Conservation (phyloP, 495 filamentous ascomycete genomes). For the Talaromyces nanjingensis region DNA sequence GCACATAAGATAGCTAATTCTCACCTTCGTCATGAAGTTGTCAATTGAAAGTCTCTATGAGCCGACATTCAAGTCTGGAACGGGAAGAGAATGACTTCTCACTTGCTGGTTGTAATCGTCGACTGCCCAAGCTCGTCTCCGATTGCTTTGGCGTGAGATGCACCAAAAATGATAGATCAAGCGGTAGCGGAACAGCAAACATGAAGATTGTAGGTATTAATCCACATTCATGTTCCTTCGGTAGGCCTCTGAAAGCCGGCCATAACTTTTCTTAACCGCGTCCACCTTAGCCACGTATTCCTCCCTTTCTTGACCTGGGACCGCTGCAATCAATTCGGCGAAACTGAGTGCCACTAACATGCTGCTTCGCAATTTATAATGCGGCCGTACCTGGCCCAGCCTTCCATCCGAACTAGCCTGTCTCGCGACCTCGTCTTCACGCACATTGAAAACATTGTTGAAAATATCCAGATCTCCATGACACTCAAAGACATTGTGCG, state of each 20-base stretch:
- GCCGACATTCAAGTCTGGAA: neutral
- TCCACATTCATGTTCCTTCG: conserved; percentile 6
- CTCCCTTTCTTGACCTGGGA: neutral
- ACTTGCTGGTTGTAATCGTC: neutral
- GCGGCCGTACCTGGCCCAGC: conserved; percentile 1
- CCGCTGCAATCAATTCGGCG: conserved; percentile 1
- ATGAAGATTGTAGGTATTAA: neutral
- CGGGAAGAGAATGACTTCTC: neutral
- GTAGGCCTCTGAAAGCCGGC: conserved; percentile 7
- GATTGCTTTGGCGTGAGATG: neutral
- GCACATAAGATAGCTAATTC: neutral
- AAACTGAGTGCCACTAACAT: conserved; percentile 8
- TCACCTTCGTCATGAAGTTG: neutral
- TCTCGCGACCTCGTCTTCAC: neutral
- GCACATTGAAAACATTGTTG: conserved; percentile 10
- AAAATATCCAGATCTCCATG: conserved; percentile 10
- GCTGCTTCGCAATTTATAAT: conserved; percentile 7
- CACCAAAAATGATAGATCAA: neutral
- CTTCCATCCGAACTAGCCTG: conserved; percentile 5
- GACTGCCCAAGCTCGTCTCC: neutral
- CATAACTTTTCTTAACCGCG: conserved; percentile 1
- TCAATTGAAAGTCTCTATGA: neutral
- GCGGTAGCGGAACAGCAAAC: neutral
- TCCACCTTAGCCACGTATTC: neutral
- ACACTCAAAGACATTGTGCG: conserved; percentile 9